Evolutionary conservation across 208 protist species (phyloP).

Genomic region (Naegleria fowleri): DNA sequence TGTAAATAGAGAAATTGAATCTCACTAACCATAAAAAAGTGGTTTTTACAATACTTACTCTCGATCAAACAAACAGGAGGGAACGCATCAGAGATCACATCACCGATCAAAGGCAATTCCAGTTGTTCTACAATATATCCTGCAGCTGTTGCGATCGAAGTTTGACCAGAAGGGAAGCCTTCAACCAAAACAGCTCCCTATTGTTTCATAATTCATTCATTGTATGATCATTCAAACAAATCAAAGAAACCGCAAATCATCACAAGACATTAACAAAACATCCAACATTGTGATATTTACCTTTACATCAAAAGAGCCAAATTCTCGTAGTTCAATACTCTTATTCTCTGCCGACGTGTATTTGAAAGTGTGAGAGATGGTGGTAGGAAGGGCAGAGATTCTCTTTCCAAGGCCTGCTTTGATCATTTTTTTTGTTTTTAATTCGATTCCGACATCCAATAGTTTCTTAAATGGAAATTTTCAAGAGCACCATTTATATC

Average conservation of each 20-base stretch:
- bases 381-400: not conserved
- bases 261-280: too few relatives aligned
- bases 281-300: not conserved
- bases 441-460: too few relatives aligned
- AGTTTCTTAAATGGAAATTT: too few relatives aligned
- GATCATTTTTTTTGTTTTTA: not conserved
- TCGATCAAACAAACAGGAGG: not conserved
- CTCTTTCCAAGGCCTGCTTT: not conserved
- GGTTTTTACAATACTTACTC: not conserved
- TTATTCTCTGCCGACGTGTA: not conserved
- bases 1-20: too few relatives aligned
- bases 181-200: not conserved
- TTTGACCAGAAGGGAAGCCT: not conserved
- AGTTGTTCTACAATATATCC: not conserved
- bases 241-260: too few relatives aligned
- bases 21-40: too few relatives aligned
- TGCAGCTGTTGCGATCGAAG: not conserved
- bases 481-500: too few relatives aligned
- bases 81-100: not conserved
- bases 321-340: not conserved
- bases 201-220: too few relatives aligned
- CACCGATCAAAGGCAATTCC: not conserved
- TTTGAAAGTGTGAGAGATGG: not conserved
- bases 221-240: too few relatives aligned
- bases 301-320: not conserved